Percentiles rank a stretch among this genome's conserved stretches.
Evolutionary conservation across 192 early-diverging fungal genomes (phyloP).

Genomic region (Rhizophagus clarus): DNA sequence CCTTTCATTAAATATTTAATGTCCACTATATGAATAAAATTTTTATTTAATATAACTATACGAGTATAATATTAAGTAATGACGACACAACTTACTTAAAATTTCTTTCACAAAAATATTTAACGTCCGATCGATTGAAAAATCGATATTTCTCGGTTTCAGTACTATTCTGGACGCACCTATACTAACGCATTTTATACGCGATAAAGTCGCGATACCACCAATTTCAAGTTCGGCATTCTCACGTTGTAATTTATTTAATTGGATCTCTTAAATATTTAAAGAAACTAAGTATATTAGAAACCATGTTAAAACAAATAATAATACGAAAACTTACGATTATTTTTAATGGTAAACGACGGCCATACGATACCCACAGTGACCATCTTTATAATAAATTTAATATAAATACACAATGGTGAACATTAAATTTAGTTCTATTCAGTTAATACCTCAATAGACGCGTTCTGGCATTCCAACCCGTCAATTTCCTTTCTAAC

Average conservation of each 20-base stretch:
- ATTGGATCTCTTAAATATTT: slow-evolving; percentile 48
- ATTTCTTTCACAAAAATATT: slow-evolving; percentile 62
- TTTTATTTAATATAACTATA: slow-evolving; percentile 21
- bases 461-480: background rate
- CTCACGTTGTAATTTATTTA: slow-evolving; percentile 45
- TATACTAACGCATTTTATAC: slow-evolving; percentile 35
- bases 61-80: background rate
- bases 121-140: slow-evolving; percentile 52
- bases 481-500: slow-evolving; percentile 19
- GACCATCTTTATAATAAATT: background rate
- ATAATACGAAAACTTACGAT: slow-evolving; percentile 37
- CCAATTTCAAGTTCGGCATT: slow-evolving; percentile 54
- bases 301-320: background rate
- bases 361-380: slow-evolving; percentile 62
- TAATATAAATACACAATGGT: background rate
- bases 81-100: slow-evolving; percentile 49
- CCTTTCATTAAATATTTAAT: slow-evolving; percentile 55
- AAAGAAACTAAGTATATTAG: background rate
- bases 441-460: background rate
- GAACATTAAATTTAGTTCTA: slow-evolving; percentile 3
- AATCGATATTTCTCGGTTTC: slow-evolving; percentile 37
- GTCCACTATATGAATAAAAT: slow-evolving; percentile 47
- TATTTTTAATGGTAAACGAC: slow-evolving; percentile 43
- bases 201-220: slow-evolving; percentile 39
- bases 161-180: slow-evolving; percentile 49